phyloP scores from a whole-genome alignment of 495 filamentous ascomycete species.

The Chlorociboria aeruginascens region DNA sequence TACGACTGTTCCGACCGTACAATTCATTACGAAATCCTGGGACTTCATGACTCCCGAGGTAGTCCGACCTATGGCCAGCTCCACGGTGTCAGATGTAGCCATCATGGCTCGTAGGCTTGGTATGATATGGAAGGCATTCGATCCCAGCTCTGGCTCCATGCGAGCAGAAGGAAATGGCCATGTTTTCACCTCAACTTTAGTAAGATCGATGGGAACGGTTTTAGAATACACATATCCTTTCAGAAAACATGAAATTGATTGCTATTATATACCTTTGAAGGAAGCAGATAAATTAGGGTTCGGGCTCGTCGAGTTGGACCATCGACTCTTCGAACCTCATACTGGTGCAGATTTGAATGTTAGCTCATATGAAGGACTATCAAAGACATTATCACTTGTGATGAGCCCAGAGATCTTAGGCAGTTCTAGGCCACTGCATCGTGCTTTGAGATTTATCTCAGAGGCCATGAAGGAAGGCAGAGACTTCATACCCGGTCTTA shows the following conservation, averaged over 20 bases:
- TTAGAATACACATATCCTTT: background rate
- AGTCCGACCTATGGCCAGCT: slow-evolving; percentile 20
- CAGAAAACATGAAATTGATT: background rate
- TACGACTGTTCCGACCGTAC: slow-evolving; percentile 7
- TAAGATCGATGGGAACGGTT: background rate
- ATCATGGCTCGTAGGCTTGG: slow-evolving; percentile 23
- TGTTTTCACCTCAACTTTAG: background rate
- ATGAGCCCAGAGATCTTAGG: background rate
- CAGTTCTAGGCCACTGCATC: background rate
- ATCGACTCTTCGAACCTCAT: background rate
- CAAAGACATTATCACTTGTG: background rate
- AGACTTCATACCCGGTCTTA: background rate
- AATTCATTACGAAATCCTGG: slow-evolving; percentile 21
- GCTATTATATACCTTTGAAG: background rate
- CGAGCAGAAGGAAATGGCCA: slow-evolving; percentile 19
- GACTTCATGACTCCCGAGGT: slow-evolving; percentile 26
- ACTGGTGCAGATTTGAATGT: background rate
- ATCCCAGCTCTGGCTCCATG: slow-evolving; percentile 21
- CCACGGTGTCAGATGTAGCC: slow-evolving; percentile 20
- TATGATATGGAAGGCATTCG: slow-evolving; percentile 25
- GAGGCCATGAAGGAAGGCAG: background rate
- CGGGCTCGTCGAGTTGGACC: slow-evolving; percentile 4
- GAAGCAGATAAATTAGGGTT: background rate
- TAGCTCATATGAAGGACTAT: background rate
- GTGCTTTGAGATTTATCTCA: background rate